Evolutionary conservation across 176 grass and related monocot species (phyloP).

Genomic region (Olyra latifolia): DNA sequence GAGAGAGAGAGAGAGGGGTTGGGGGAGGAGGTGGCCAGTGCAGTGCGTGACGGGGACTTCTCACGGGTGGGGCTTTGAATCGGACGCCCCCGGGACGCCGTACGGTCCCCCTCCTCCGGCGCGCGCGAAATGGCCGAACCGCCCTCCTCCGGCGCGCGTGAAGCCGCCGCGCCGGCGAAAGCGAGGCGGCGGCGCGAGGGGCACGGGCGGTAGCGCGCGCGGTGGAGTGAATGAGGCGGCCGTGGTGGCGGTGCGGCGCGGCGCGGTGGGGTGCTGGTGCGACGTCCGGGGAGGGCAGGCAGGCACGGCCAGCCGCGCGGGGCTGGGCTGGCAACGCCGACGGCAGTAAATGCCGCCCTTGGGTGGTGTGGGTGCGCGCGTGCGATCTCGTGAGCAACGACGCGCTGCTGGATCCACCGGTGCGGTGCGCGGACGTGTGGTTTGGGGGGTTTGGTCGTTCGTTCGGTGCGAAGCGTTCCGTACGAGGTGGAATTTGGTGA

Average conservation of each 20-base stretch:
- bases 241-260: slow-evolving; percentile 1
- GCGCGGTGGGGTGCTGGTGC: no score
- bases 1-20: not conserved
- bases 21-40: not conserved
- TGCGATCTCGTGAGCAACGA: no score
- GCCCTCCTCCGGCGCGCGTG: not conserved
- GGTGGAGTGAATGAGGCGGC: not conserved
- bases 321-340: not conserved
- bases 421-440: no score
- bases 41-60: slow-evolving; percentile 32
- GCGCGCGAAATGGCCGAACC: not conserved
- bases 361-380: no score
- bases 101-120: not conserved
- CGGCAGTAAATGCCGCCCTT: not conserved
- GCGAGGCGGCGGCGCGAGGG: no score
- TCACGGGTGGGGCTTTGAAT: slow-evolving; percentile 38
- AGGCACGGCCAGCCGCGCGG: not conserved
- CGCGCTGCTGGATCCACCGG: no score
- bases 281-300: not conserved
- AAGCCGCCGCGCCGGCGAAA: no score
- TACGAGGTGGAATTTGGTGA: no score
- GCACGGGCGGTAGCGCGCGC: no score
- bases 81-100: not conserved
- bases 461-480: no score
- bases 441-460: no score